Percentiles rank a stretch among this genome's conserved stretches.
Conservation (phyloP, 345 rosid species). For the Eucalyptus dawsonii region DNA sequence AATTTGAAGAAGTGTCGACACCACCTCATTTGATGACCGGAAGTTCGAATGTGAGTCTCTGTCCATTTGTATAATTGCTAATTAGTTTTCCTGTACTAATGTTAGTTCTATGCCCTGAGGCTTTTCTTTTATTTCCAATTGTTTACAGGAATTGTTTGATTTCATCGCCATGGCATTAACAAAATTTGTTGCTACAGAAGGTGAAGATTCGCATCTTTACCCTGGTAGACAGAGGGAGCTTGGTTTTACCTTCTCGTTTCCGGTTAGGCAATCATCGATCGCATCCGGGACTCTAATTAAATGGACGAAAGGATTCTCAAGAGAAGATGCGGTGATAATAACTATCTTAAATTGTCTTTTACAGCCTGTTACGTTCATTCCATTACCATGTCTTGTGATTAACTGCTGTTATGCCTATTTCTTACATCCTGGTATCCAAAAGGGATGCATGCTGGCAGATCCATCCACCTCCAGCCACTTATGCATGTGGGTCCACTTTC, state of each 20-base stretch:
- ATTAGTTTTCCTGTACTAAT: background rate
- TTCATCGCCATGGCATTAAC: conserved; percentile 46
- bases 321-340: conserved; percentile 42
- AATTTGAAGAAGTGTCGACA: background rate
- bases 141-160: conserved; percentile 17
- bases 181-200: conserved; percentile 66
- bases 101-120: background rate
- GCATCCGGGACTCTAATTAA: conserved; percentile 66
- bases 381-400: background rate
- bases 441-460: background rate
- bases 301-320: conserved; percentile 91
- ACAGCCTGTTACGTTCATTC: background rate
- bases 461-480: background rate
- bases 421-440: background rate
- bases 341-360: background rate
- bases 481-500: background rate
- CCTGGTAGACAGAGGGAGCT: conserved; percentile 72
- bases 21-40: conserved; percentile 63
- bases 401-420: background rate
- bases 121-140: background rate
- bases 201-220: conserved; percentile 31
- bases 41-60: conserved; percentile 38
- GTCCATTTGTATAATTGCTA: conserved; percentile 2
- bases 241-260: conserved; percentile 92
- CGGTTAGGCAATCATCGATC: conserved; percentile 70